These are phyloP conservation scores for Botryosphaeria dothidea DNA, from an alignment of 2,329 filamentous ascomycete genomes.

Conservation along the genomic window DNA sequence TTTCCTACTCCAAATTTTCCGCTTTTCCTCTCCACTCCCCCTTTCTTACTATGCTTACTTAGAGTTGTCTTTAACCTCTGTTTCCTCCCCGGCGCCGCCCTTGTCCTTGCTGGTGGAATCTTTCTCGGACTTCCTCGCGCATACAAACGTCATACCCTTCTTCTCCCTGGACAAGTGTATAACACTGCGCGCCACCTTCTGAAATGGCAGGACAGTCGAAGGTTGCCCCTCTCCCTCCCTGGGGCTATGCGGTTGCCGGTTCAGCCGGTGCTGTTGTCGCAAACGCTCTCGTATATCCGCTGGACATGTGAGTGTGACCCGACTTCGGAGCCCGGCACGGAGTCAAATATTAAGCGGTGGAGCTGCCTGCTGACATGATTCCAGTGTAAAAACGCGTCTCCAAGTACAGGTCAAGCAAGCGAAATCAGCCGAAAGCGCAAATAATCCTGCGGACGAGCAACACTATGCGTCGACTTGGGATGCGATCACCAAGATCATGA, in stretches of 20 bases:
- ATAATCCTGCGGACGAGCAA: constrained; percentile 51
- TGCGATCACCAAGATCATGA: constrained; percentile 80
- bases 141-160: neutral
- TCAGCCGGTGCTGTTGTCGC: constrained; percentile 91
- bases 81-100: neutral
- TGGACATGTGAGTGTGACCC: constrained; percentile 77
- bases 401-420: constrained; percentile 84
- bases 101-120: neutral
- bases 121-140: neutral
- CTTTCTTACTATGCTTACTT: constrained; percentile 5
- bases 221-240: constrained; percentile 74
- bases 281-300: constrained; percentile 91
- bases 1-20: constrained; percentile 2
- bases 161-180: constrained; percentile 6
- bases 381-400: constrained; percentile 89
- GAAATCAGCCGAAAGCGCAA: constrained; percentile 28
- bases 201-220: constrained; percentile 62
- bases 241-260: constrained; percentile 90
- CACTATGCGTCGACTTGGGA: constrained; percentile 89
- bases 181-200: neutral
- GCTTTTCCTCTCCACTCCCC: neutral
- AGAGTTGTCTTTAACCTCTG: neutral
- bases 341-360: neutral
- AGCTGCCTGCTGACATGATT: neutral
- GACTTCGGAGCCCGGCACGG: constrained; percentile 10